Evolutionary conservation across 306 rosid genomes (phyloP).

Genomic region (Rubus idaeus): DNA sequence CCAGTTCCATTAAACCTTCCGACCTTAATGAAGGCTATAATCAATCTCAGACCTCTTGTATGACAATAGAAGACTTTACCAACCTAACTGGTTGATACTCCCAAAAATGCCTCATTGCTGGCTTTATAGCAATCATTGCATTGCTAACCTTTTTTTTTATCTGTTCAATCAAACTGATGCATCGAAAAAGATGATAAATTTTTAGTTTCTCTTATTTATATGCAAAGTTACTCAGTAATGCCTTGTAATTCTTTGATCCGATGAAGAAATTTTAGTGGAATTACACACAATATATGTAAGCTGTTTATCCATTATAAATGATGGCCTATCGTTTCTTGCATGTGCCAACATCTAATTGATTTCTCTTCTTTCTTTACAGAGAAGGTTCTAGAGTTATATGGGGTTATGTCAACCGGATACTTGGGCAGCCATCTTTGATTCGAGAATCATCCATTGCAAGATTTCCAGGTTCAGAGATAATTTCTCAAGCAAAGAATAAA

Average conservation of each 20-base stretch:
- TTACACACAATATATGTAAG: neutral
- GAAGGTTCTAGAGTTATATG: slow-evolving; percentile 96
- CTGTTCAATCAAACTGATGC: neutral
- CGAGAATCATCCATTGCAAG: slow-evolving; percentile 91
- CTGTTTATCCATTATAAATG: neutral
- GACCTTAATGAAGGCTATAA: neutral
- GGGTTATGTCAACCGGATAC: slow-evolving; percentile 92
- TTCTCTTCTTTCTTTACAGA: slow-evolving; percentile 41
- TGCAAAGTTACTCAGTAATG: neutral
- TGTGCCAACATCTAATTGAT: slow-evolving; percentile 25
- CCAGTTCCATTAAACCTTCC: neutral
- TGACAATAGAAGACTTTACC: neutral
- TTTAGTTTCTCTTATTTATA: neutral
- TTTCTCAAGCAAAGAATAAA: slow-evolving; percentile 66
- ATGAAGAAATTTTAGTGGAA: neutral
- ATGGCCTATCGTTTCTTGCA: slow-evolving; percentile 1
- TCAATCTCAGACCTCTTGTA: slow-evolving; percentile 1
- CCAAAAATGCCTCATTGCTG: neutral
- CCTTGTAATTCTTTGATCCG: neutral
- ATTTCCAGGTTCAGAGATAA: slow-evolving; percentile 76
- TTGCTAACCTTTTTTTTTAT: neutral
- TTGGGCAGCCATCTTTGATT: slow-evolving; percentile 98
- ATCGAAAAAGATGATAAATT: neutral
- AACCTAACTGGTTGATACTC: neutral
- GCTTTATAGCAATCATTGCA: neutral